Evolutionary conservation across 148 eudicot species (phyloP).

Genomic region (Arctostaphylos glauca): DNA sequence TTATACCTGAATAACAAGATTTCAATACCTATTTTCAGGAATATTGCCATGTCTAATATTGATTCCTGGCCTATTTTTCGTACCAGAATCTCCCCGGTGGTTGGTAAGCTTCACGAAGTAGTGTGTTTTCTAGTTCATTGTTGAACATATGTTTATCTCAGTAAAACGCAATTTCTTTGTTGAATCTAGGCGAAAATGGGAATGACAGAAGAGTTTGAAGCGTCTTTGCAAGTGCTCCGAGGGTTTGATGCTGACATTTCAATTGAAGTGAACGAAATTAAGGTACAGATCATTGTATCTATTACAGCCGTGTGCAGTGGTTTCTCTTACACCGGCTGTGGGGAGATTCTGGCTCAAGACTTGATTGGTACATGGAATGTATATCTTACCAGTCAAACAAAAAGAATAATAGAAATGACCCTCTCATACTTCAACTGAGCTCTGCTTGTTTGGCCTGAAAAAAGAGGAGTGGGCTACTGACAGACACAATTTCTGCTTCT

Average conservation of each 20-base stretch:
- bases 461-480: background rate
- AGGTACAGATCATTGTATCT: slow-evolving; percentile 43
- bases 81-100: slow-evolving; percentile 99
- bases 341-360: background rate
- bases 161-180: slow-evolving; percentile 5
- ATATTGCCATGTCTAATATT: slow-evolving; percentile 75
- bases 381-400: background rate
- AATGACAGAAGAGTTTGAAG: slow-evolving; percentile 84
- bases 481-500: background rate
- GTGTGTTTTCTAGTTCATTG: background rate
- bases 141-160: background rate
- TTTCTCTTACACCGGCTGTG: background rate
- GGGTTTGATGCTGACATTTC: slow-evolving; percentile 92
- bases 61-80: slow-evolving; percentile 93
- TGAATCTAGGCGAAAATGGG: slow-evolving; percentile 88
- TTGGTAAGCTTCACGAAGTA: slow-evolving; percentile 51
- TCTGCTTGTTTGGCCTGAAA: background rate
- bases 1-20: background rate
- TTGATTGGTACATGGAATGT: background rate
- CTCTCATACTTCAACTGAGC: slow-evolving; percentile 1
- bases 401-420: background rate
- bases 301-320: background rate
- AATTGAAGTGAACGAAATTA: slow-evolving; percentile 80
- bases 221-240: slow-evolving; percentile 92
- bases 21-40: slow-evolving; percentile 47